phyloP scores from a whole-genome alignment of 805 yeast species.

The Wickerhamomyces sydowiorum region DNA sequence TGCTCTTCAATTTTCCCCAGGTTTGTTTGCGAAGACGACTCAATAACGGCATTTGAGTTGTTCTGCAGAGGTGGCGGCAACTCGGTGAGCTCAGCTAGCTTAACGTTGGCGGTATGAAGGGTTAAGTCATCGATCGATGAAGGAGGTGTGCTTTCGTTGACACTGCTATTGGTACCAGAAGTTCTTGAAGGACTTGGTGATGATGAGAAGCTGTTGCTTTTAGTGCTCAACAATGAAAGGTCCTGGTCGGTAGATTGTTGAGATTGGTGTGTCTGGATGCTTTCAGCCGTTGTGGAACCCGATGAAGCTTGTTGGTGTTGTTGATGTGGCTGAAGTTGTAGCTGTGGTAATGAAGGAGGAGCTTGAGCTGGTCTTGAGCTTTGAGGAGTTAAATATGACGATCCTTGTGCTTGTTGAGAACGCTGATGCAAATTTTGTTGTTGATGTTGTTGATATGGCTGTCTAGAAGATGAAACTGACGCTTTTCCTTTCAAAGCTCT shows the following conservation, averaged over 20 bases:
- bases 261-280: no score
- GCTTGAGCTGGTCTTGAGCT: neutral
- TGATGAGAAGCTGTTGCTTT: slow-evolving; percentile 8
- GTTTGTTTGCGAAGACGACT: neutral
- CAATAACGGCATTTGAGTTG: no score
- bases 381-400: neutral
- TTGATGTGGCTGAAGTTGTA: neutral
- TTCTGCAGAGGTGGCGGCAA: neutral
- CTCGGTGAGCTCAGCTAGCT: neutral
- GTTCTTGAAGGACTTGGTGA: slow-evolving; percentile 23
- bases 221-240: neutral
- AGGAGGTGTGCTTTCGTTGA: slow-evolving; percentile 22
- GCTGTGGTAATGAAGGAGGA: neutral
- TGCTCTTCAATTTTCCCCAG: slow-evolving; percentile 18
- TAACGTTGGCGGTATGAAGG: slow-evolving; percentile 1
- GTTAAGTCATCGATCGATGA: slow-evolving; percentile 23
- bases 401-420: neutral
- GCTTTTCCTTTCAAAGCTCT: neutral
- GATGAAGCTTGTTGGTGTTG: neutral
- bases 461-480: no score
- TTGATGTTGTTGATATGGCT: neutral
- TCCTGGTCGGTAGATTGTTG: neutral
- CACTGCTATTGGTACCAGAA: slow-evolving; percentile 18
- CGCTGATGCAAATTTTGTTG: neutral
- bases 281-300: neutral